These are phyloP conservation scores for Agaricus blazei DNA, from an alignment of 768 basidiomycete species.

Conservation along the genomic window DNA sequence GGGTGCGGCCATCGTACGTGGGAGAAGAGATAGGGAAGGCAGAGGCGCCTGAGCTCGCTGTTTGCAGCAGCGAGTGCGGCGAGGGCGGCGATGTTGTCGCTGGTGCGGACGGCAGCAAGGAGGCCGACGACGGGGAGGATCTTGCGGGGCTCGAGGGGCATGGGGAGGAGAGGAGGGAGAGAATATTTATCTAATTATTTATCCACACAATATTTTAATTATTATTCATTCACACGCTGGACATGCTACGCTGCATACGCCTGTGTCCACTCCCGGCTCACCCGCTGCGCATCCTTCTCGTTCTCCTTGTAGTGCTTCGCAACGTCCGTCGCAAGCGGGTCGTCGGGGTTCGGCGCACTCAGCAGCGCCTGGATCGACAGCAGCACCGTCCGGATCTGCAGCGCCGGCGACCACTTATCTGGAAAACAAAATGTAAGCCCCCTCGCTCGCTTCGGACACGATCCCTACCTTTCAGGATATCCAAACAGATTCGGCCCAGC, in stretches of 20 bases:
- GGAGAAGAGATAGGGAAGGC: conserved; percentile 27
- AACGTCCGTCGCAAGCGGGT: conserved; percentile 90
- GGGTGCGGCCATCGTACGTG: conserved; percentile 35
- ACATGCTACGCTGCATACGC: conserved; percentile 56
- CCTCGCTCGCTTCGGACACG: neutral
- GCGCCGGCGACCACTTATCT: conserved; percentile 99
- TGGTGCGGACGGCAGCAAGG: conserved; percentile 13
- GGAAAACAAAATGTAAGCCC: conserved; percentile 1
- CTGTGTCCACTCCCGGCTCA: conserved; percentile 94
- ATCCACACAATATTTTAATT: neutral
- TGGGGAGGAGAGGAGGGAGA: neutral
- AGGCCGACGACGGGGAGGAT: conserved; percentile 17
- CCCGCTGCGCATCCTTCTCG: conserved; percentile 87
- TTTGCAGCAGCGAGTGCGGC: conserved; percentile 22
- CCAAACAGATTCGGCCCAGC: conserved; percentile 95
- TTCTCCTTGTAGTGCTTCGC: conserved; percentile 99
- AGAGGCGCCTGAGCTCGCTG: conserved; percentile 20
- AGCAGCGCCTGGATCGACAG: conserved; percentile 96
- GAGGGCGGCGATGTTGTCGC: conserved; percentile 14
- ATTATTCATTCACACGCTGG: conserved; percentile 5
- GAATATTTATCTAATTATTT: too few species aligned
- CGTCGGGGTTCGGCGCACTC: conserved; percentile 94
- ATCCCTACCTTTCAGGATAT: conserved; percentile 87
- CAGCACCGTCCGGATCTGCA: conserved; percentile 97
- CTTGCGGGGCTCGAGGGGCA: conserved; percentile 5